Conservation (phyloP, 768 basidiomycete genomes). For the Kwoniella mangroviensis region DNA sequence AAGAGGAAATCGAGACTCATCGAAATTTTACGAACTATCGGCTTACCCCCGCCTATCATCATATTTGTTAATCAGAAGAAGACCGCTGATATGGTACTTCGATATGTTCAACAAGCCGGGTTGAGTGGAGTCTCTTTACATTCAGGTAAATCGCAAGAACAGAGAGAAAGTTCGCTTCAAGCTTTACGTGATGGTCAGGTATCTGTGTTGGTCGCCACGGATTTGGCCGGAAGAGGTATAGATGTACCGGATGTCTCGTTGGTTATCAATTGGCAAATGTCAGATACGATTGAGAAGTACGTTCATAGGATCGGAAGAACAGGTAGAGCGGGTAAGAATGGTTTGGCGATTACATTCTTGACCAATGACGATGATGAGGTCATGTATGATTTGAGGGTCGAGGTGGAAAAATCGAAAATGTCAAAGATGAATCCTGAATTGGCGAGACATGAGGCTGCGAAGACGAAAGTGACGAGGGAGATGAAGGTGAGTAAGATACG, state of each 20-base stretch:
- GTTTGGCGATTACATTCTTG: constrained; percentile 91
- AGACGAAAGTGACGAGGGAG: constrained; percentile 85
- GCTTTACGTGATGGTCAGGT: constrained; percentile 81
- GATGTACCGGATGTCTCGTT: constrained; percentile 91
- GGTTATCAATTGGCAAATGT: constrained; percentile 98
- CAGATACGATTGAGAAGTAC: constrained; percentile 92
- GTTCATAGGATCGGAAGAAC: constrained; percentile 86
- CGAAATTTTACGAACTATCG: constrained; percentile 88
- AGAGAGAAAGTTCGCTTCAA: constrained; percentile 90
- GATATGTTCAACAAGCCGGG: constrained; percentile 85
- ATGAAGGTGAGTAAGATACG: constrained; percentile 67
- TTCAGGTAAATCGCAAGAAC: constrained; percentile 96
- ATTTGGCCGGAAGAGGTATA: constrained; percentile 97
- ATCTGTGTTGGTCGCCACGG: constrained; percentile 92
- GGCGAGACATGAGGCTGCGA: constrained; percentile 87
- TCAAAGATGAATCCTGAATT: constrained; percentile 86
- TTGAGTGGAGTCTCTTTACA: constrained; percentile 88
- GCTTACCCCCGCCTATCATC: constrained; percentile 88
- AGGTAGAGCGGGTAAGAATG: constrained; percentile 95
- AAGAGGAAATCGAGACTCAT: constrained; percentile 91
- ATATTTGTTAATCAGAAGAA: constrained; percentile 99
- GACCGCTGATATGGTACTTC: constrained; percentile 96
- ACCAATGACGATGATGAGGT: constrained; percentile 91
- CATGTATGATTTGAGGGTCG: constrained; percentile 97
- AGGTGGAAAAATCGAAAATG: constrained; percentile 91